Evolutionary conservation across 768 basidiomycete genomes (phyloP).

Genomic region (Calocybe cyanea): DNA sequence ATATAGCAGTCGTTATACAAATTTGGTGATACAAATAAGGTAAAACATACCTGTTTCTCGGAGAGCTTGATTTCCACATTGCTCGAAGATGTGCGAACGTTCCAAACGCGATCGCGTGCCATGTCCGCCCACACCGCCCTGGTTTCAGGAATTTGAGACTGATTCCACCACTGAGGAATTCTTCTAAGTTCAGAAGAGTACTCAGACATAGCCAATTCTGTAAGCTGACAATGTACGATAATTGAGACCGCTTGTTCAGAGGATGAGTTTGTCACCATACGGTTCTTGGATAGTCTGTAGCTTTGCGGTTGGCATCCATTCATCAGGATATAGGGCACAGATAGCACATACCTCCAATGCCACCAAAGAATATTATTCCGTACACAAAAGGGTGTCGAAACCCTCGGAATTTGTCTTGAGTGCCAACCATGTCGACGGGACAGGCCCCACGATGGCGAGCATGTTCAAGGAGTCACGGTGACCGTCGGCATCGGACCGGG

Average conservation of each 20-base stretch:
- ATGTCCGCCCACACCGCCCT: constrained; percentile 29
- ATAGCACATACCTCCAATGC: constrained; percentile 38
- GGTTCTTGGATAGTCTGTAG: constrained; percentile 46
- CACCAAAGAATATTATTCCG: constrained; percentile 38
- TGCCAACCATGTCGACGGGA: not conserved
- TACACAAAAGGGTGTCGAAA: constrained; percentile 50
- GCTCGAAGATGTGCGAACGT: constrained; percentile 32
- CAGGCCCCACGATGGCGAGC: not conserved
- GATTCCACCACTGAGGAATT: constrained; percentile 38
- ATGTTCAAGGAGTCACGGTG: too few relatives aligned
- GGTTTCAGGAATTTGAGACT: constrained; percentile 19
- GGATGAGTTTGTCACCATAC: constrained; percentile 24
- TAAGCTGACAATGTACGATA: constrained; percentile 26
- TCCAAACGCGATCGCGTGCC: constrained; percentile 25
- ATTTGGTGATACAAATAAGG: not conserved
- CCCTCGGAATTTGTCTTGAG: constrained; percentile 27
- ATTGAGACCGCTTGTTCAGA: not conserved
- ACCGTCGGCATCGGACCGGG: too few relatives aligned
- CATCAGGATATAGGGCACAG: not conserved
- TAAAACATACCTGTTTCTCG: constrained; percentile 32
- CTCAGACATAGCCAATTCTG: constrained; percentile 47
- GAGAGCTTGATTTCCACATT: constrained; percentile 30
- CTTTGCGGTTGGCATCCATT: too few relatives aligned
- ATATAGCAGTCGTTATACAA: not conserved
- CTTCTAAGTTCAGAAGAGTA: constrained; percentile 41